These are phyloP conservation scores for Suillus lakei DNA, from an alignment of 768 basidiomycete species.

Conservation along the genomic window DNA sequence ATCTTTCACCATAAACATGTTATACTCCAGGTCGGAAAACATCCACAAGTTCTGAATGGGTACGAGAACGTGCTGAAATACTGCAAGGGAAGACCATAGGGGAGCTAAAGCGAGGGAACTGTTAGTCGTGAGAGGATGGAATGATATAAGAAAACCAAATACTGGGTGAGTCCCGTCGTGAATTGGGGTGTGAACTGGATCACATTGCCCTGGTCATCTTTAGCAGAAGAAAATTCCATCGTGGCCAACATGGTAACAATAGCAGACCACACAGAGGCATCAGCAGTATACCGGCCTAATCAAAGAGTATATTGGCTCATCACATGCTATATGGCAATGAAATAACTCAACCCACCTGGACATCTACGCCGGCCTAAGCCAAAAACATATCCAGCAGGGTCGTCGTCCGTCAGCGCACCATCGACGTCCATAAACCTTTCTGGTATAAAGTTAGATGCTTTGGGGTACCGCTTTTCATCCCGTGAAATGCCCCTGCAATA, in stretches of 20 bases:
- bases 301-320: not conserved
- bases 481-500: conserved; percentile 11
- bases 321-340: not conserved
- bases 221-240: not conserved
- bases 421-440: conserved; percentile 17
- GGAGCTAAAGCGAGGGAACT: not conserved
- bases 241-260: conserved; percentile 13
- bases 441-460: conserved; percentile 16
- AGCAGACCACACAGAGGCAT: conserved; percentile 12
- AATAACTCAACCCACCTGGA: not conserved
- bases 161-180: not conserved
- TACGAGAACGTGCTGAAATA: not conserved
- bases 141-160: not conserved
- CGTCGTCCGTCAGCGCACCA: conserved; percentile 9
- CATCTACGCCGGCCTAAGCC: conserved; percentile 20
- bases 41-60: not conserved
- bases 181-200: conserved; percentile 10
- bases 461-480: conserved; percentile 10
- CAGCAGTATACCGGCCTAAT: conserved; percentile 12
- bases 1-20: not conserved
- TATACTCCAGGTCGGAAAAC: not conserved
- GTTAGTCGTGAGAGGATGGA: not conserved
- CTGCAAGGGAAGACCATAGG: not conserved
- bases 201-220: conserved; percentile 6
- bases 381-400: conserved; percentile 6